Evolutionary conservation across 2,329 filamentous ascomycete genomes (phyloP), one percentile per base, ranked within the genome.

Genomic region (Nemania sp.): DNA sequence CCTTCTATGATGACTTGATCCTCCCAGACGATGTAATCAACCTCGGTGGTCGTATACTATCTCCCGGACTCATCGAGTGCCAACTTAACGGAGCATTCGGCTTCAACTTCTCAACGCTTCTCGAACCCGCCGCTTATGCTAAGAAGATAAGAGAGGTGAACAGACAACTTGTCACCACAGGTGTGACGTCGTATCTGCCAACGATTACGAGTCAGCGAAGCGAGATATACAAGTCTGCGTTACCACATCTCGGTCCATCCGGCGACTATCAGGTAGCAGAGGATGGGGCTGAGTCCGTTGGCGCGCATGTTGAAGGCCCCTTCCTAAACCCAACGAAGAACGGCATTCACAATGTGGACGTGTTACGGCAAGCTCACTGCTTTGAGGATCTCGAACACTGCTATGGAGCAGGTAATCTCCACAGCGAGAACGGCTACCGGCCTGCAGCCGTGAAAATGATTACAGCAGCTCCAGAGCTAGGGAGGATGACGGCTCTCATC

Each of bases 11-110:
- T 73, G 86, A 92, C 60, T 85, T 89, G 53, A 82, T 86, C 62
- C 83, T 90, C 2, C 93, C 94, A 1, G 92, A 95, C 77, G 82
- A 89, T 73, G 90, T 90, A 62, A 85, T 97, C 73, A 89, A 98
- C 76, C 88, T 98, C 1, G 88, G 89, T 59, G 93, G 93, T 66
- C 93, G 93, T 74, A 95, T 97, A 72, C 79, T 98, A 22, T 89
- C 92, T 0, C 93, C 94, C 0, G 94, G 94, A 27, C 86, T 98
- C 77, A 96, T 98, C 74, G 94, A 98, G 73, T 91, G 92, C 60
- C 94, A 98, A 80, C 89, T 98, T 73, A 98, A 98, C 76, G 94
- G 94, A 55, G 94, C 92, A 10, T 95, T 94, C 75, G 94, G 94
- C 64, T 97, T 97, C 84, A 95, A 97, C 82, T 97, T 97, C 79